Percentiles rank a stretch among this genome's conserved stretches.
These are phyloP conservation scores for Tylopilus orsonianus DNA, from an alignment of 1,284 basidiomycete species.

Conservation along the genomic window DNA sequence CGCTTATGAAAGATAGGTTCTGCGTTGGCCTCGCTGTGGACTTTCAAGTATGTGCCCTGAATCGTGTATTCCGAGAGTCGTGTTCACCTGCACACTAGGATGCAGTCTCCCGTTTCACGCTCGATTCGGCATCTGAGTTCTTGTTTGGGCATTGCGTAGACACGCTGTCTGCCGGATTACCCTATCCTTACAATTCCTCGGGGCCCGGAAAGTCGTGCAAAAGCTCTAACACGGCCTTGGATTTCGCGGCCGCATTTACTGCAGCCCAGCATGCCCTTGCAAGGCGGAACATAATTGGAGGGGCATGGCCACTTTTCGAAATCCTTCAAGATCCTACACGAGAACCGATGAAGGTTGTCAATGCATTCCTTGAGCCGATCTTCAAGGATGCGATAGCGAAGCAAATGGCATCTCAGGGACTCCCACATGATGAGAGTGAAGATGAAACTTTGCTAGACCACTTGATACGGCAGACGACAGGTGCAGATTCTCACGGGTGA, in stretches of 20 bases:
- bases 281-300: conserved; percentile 35
- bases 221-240: conserved; percentile 22
- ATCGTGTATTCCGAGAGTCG: background rate
- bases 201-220: background rate
- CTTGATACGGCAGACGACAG: conserved; percentile 49
- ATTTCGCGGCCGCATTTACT: conserved; percentile 38
- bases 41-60: conserved; percentile 37
- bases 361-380: conserved; percentile 39
- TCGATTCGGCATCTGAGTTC: conserved; percentile 45
- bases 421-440: conserved; percentile 26
- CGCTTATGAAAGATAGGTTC: conserved; percentile 36
- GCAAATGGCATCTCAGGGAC: conserved; percentile 24
- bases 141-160: conserved; percentile 39
- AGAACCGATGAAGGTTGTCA: conserved; percentile 40
- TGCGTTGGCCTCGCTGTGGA: conserved; percentile 39
- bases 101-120: conserved; percentile 42
- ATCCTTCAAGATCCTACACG: conserved; percentile 35
- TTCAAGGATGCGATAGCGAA: conserved; percentile 34
- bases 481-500: conserved; percentile 27
- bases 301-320: conserved; percentile 42
- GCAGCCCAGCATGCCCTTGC: conserved; percentile 34
- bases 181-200: conserved; percentile 31
- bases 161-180: conserved; percentile 28
- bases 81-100: conserved; percentile 31
- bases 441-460: conserved; percentile 51